Conservation (phyloP, 805 yeast species). For the Lipomyces kockii region DNA sequence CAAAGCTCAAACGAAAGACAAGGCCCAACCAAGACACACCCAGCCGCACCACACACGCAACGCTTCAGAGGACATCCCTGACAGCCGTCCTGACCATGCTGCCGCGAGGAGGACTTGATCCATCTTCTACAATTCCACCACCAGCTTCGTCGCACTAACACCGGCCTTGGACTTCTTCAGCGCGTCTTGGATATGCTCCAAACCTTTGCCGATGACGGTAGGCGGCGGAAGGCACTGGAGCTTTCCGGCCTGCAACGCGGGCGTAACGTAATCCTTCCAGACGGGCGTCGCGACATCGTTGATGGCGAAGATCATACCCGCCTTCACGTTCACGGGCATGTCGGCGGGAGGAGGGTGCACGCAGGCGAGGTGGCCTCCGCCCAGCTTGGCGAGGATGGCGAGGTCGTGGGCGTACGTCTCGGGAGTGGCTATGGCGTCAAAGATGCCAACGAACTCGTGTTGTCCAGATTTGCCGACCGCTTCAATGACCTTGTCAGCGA, state of each 20-base stretch:
- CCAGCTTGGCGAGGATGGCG: neutral
- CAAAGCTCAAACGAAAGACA: too few relatives aligned
- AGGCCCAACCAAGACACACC: too few relatives aligned
- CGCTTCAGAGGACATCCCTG: too few relatives aligned
- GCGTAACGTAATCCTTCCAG: conserved; percentile 15
- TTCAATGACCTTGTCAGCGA: conserved; percentile 18
- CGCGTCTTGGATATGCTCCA: conserved; percentile 39
- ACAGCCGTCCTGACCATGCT: neutral
- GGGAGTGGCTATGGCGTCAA: neutral
- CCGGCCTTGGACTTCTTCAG: conserved; percentile 35
- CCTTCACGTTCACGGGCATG: neutral
- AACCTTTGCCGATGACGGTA: conserved; percentile 38
- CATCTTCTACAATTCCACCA: conserved; percentile 25
- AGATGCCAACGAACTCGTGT: neutral
- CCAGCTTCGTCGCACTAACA: conserved; percentile 40
- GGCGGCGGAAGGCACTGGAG: conserved; percentile 18
- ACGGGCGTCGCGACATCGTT: neutral
- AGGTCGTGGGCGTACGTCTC: conserved; percentile 1
- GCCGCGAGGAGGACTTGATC: neutral
- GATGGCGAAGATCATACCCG: neutral
- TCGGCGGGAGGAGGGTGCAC: neutral
- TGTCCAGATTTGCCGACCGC: conserved; percentile 3
- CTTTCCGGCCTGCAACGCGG: conserved; percentile 15
- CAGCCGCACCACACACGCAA: too few relatives aligned
- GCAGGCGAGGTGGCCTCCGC: conserved; percentile 2